These are phyloP conservation scores for Apiospora arundinis DNA, from an alignment of 2,329 filamentous ascomycete species.

Conservation along the genomic window DNA sequence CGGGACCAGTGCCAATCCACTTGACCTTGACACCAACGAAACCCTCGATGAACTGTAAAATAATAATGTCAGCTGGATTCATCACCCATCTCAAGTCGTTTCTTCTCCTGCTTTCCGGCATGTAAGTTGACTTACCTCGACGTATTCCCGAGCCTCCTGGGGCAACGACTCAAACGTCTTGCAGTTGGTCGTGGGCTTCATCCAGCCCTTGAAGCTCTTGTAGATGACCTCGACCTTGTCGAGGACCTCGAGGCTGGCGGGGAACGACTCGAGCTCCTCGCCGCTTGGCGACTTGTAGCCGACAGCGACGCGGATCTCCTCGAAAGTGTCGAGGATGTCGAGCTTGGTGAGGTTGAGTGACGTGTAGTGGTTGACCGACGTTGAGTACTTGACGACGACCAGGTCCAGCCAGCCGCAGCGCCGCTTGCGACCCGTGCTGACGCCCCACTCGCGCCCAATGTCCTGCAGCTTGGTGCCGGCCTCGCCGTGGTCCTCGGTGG, in stretches of 20 bases:
- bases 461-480: conserved; percentile 47
- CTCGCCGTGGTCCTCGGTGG: conserved; percentile 55
- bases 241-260: conserved; percentile 64
- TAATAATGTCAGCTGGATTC: conserved; percentile 21
- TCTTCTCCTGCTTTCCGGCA: conserved; percentile 61
- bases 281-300: conserved; percentile 64
- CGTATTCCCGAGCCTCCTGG: conserved; percentile 59
- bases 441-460: conserved; percentile 41
- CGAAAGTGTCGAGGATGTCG: conserved; percentile 76
- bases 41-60: conserved; percentile 62
- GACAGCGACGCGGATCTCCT: conserved; percentile 75
- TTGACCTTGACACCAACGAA: conserved; percentile 68
- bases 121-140: background rate
- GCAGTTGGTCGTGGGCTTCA: conserved; percentile 64
- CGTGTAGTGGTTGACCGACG: conserved; percentile 45
- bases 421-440: conserved; percentile 55
- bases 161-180: conserved; percentile 69
- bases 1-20: conserved; percentile 72
- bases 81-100: conserved; percentile 23
- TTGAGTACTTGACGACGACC: conserved; percentile 74
- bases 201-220: conserved; percentile 73
- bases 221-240: conserved; percentile 69
- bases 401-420: conserved; percentile 68
- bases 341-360: conserved; percentile 54
- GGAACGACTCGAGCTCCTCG: conserved; percentile 66